Percentiles rank a stretch among this genome's conserved stretches.
Evolutionary conservation across 2,329 filamentous ascomycete species (phyloP).

Genomic region (Bipolaris bicolor): DNA sequence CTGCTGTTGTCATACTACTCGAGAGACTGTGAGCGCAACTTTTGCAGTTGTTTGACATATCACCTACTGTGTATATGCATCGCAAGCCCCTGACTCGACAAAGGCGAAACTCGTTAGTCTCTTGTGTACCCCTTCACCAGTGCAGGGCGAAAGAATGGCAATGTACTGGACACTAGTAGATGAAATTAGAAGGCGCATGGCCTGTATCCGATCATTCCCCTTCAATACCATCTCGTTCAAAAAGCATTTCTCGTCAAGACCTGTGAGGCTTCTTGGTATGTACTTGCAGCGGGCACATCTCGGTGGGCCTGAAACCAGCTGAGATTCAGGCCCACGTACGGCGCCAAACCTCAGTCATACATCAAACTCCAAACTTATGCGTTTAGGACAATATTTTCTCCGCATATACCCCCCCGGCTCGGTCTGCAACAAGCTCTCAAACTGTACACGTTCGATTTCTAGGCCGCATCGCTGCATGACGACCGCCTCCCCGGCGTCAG

Average conservation of each 20-base stretch:
- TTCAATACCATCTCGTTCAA: not conserved
- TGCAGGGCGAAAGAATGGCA: not conserved
- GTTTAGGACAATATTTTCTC: conserved; percentile 39
- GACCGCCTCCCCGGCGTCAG: conserved; percentile 27
- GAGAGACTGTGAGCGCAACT: not conserved
- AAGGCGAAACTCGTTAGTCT: not conserved
- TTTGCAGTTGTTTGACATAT: not conserved
- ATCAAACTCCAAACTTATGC: conserved; percentile 41
- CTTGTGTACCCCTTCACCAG: not conserved
- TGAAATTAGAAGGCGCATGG: not conserved
- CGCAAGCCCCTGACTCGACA: not conserved
- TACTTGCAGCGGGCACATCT: conserved; percentile 12
- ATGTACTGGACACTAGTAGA: not conserved
- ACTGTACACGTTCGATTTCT: conserved; percentile 40
- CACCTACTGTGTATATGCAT: not conserved
- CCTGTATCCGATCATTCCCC: conserved; percentile 2
- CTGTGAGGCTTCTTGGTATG: not conserved
- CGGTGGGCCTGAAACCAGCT: conserved; percentile 40
- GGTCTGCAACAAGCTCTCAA: conserved; percentile 45
- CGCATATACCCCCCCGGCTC: conserved; percentile 27
- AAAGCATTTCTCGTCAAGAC: no score
- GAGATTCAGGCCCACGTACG: conserved; percentile 37
- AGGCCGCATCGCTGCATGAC: conserved; percentile 27
- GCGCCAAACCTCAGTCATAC: conserved; percentile 36
- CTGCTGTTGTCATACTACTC: not conserved